Evolutionary conservation across 2,329 filamentous ascomycete genomes (phyloP).

Genomic region (Aspergillus sp.): DNA sequence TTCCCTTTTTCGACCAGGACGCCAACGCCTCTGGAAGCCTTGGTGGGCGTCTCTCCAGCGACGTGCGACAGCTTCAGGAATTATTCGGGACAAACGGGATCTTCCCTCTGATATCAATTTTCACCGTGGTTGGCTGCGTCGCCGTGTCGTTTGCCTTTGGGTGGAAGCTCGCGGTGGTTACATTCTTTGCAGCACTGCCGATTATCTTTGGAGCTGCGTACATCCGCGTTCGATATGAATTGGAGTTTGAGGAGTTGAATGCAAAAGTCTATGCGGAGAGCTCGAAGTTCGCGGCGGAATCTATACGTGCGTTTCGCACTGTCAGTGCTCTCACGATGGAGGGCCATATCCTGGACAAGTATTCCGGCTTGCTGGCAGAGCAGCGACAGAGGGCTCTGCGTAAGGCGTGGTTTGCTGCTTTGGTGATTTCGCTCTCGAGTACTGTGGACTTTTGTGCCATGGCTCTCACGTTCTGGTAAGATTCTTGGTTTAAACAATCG

Average conservation of each 20-base stretch:
- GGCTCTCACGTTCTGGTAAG: conserved; percentile 62
- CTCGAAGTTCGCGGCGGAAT: conserved; percentile 73
- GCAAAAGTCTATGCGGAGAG: conserved; percentile 67
- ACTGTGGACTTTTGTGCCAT: conserved; percentile 55
- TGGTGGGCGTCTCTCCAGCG: background rate
- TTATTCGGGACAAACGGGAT: conserved; percentile 48
- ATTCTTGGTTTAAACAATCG: too few relatives aligned
- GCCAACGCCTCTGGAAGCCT: background rate
- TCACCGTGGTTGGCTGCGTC: conserved; percentile 64
- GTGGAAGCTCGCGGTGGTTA: conserved; percentile 73
- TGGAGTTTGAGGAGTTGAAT: conserved; percentile 67
- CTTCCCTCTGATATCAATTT: conserved; percentile 60
- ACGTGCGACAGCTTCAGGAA: conserved; percentile 39
- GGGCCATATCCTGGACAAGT: conserved; percentile 62
- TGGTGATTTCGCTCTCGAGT: conserved; percentile 57
- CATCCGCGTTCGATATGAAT: conserved; percentile 61
- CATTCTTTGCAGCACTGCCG: conserved; percentile 58
- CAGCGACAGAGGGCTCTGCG: conserved; percentile 62
- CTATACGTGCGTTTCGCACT: conserved; percentile 71
- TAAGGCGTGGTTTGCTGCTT: conserved; percentile 60
- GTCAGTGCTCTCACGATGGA: conserved; percentile 71
- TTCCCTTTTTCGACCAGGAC: background rate
- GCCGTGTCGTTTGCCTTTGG: conserved; percentile 68
- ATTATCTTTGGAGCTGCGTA: conserved; percentile 51
- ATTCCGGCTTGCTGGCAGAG: conserved; percentile 55